Evolutionary conservation across 2,329 filamentous ascomycete species (phyloP), one percentile per base, ranked within the genome.

Genomic region (Ustulina deusta): DNA sequence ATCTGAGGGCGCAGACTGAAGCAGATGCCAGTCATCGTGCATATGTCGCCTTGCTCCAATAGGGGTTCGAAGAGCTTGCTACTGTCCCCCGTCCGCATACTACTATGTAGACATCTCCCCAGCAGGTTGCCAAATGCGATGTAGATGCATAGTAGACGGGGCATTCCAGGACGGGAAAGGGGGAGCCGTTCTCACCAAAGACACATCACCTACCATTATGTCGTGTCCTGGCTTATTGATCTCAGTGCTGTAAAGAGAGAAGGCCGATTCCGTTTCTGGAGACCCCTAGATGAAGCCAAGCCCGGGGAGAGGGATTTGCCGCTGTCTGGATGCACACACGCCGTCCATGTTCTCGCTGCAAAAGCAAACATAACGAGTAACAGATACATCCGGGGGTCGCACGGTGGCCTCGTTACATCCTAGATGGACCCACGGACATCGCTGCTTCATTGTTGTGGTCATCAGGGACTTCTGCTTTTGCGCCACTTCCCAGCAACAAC

Each of bases 21-120:
- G 68, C 64, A 67, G 61, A 69, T 69, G 68, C 64, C 57, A 59
- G 68, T 69, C 68, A 70, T 70, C 65, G 63, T 66, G 68, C 68
- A 69, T 68, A 59, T 65, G 65, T 65, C 29, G 57, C 27, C 64
- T 22, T 54, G 51, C 42, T 52, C 65, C 65, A 68, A 65, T 70
- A 69, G 64, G 58, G 61, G 58, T 36, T 61, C 51, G 62, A 44
- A 60, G 40, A 48, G 15, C 61, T 54, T 36, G 48, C 36, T 59
- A 4, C 48, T 63, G 46, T 38, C 52, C 44, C 58, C 52, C 22
- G 40, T 54, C 38, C 55, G 55, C 49, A 61, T 40, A 22, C 38
- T 32, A 36, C 34, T 36, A 6, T 36, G 34, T 36, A 22, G 48
- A 49, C 55, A n/a, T 46, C 34, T 20, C 42, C 65, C 49, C 20